A percentile compares a stretch with the other conserved stretches of the same genome.
These are phyloP conservation scores for Artemisia annua DNA, from an alignment of 129 eudicot species.

Conservation along the genomic window DNA sequence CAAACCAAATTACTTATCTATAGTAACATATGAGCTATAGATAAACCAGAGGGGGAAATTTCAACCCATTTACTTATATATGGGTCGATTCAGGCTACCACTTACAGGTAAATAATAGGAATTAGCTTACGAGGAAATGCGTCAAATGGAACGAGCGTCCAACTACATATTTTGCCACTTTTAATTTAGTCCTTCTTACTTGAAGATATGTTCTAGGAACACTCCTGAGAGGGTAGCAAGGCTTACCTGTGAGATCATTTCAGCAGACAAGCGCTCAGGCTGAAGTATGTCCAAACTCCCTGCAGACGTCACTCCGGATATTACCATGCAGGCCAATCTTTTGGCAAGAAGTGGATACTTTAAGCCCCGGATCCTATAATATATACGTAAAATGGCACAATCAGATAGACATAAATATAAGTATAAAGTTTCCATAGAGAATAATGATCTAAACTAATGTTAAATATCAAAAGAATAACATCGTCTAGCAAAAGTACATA, in stretches of 20 bases:
- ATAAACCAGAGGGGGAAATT: no score
- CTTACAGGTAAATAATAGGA: no score
- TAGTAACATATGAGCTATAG: no score
- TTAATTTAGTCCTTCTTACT: not conserved
- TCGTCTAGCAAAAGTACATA: no score
- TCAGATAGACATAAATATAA: conserved; percentile 2
- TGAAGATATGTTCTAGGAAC: conserved; percentile 6
- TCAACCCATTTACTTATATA: not conserved
- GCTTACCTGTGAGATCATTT: conserved; percentile 52
- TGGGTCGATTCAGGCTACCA: not conserved
- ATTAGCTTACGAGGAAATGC: no score
- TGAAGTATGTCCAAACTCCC: conserved; percentile 78
- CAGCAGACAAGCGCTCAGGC: conserved; percentile 61
- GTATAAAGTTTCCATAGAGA: conserved; percentile 6
- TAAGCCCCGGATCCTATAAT: conserved; percentile 59
- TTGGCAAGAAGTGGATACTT: conserved; percentile 88
- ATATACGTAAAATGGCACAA: conserved; percentile 3
- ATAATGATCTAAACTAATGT: not conserved
- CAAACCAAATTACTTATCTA: no score
- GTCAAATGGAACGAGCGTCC: no score
- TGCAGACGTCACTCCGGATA: conserved; percentile 60
- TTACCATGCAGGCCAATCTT: conserved; percentile 86
- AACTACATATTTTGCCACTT: no score
- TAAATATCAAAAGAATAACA: no score
- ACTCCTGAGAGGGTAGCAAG: not conserved